Conservation (phyloP, 1,284 basidiomycete genomes). For the Coniferiporia sulphurascens region DNA sequence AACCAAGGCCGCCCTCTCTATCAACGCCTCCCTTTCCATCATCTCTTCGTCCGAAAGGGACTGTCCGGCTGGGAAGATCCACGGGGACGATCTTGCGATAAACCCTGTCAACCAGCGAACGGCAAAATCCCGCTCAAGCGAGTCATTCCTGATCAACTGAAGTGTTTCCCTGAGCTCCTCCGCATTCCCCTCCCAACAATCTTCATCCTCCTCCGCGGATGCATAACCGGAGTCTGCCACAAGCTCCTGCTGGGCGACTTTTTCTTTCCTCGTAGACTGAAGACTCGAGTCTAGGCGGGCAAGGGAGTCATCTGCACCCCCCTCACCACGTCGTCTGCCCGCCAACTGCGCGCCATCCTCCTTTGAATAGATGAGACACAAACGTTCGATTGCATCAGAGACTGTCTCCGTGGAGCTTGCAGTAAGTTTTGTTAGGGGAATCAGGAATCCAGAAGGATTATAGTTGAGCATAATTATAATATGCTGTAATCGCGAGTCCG, state of each 20-base stretch:
- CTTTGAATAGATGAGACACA: constrained; percentile 15
- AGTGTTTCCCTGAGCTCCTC: constrained; percentile 3
- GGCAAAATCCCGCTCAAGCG: constrained; percentile 18
- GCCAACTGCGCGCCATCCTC: constrained; percentile 5
- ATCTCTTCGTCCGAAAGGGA: constrained; percentile 23
- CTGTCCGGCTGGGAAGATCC: constrained; percentile 17
- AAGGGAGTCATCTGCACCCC: not conserved
- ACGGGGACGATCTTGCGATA: constrained; percentile 26
- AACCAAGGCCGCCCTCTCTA: constrained; percentile 37
- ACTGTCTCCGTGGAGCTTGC: constrained; percentile 2
- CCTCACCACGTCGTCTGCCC: constrained; percentile 1
- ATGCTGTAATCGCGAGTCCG: not conserved
- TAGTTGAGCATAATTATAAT: constrained; percentile 7
- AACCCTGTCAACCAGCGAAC: constrained; percentile 25
- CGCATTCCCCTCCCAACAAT: constrained; percentile 19
- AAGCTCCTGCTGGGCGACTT: constrained; percentile 21
- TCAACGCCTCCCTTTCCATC: constrained; percentile 23
- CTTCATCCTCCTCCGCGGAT: constrained; percentile 25
- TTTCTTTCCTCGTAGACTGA: not conserved
- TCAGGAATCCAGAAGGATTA: constrained; percentile 16
- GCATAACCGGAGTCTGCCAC: constrained; percentile 21
- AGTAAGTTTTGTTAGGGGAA: constrained; percentile 10
- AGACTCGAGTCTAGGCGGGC: constrained; percentile 5
- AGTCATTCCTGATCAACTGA: constrained; percentile 11
- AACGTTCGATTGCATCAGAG: constrained; percentile 8